Conservation (phyloP, 2,329 filamentous ascomycete species). For the Aspergillus tamarii region DNA sequence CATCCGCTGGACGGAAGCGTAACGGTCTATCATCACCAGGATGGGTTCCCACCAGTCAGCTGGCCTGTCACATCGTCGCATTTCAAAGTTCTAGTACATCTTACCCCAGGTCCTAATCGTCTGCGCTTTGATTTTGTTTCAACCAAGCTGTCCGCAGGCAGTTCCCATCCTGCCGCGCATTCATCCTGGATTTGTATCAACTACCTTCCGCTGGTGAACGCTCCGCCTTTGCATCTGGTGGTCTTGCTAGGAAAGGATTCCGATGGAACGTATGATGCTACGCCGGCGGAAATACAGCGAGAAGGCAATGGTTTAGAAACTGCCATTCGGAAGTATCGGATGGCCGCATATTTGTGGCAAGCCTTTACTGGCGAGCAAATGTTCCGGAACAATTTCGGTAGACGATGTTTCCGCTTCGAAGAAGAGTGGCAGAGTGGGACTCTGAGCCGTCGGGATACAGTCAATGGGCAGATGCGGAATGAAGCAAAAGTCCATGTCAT, state of each 20-base stretch:
- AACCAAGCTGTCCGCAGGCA: constrained; percentile 70
- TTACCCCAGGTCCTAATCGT: constrained; percentile 88
- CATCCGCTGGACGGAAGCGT: constrained; percentile 76
- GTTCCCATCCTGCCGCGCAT: constrained; percentile 69
- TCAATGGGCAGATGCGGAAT: constrained; percentile 75
- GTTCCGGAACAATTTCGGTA: constrained; percentile 83
- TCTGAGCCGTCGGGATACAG: constrained; percentile 73
- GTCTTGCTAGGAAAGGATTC: constrained; percentile 89
- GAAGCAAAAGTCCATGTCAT: constrained; percentile 90
- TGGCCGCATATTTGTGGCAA: constrained; percentile 96
- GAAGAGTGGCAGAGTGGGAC: constrained; percentile 92
- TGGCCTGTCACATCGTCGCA: constrained; percentile 90
- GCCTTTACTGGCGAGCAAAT: constrained; percentile 97
- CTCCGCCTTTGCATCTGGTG: constrained; percentile 85
- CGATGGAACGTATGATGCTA: constrained; percentile 78
- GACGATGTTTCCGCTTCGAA: constrained; percentile 86
- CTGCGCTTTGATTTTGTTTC: constrained; percentile 86
- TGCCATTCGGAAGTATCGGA: constrained; percentile 87
- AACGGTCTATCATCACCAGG: constrained; percentile 79
- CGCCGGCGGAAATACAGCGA: constrained; percentile 71
- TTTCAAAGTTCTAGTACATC: constrained; percentile 88
- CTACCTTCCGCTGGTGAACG: constrained; percentile 76
- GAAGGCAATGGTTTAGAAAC: constrained; percentile 82
- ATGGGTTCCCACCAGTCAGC: constrained; percentile 76
- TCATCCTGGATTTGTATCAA: constrained; percentile 80